Percentiles rank a stretch among this genome's conserved stretches.
These are phyloP conservation scores for Trichophyton equinum DNA, from an alignment of 2,329 filamentous ascomycete species.

Conservation along the genomic window DNA sequence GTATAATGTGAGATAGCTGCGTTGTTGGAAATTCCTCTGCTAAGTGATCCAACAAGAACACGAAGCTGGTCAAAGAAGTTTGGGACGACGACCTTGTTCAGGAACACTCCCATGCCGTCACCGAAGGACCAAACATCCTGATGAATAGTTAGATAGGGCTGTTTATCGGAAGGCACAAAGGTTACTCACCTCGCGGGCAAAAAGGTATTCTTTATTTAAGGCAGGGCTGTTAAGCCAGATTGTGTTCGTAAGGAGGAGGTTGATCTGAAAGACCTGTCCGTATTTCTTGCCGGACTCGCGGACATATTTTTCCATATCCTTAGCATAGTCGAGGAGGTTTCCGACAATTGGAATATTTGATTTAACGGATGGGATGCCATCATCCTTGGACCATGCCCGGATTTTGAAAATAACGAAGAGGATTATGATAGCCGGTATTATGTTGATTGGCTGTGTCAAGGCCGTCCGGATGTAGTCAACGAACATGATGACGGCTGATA, in stretches of 20 bases:
- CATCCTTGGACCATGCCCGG: constrained; percentile 3
- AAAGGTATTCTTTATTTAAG: constrained; percentile 12
- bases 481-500: not conserved
- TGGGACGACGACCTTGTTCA: constrained; percentile 13
- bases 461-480: constrained; percentile 4
- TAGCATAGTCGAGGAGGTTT: constrained; percentile 10
- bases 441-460: constrained; percentile 2
- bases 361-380: constrained; percentile 9
- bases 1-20: constrained; percentile 12
- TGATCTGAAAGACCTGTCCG: constrained; percentile 11
- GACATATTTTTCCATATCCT: constrained; percentile 10
- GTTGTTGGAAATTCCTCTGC: constrained; percentile 11
- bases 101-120: constrained; percentile 14
- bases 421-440: constrained; percentile 2
- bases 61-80: constrained; percentile 13
- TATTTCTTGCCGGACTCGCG: constrained; percentile 7
- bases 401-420: not conserved
- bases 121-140: constrained; percentile 14
- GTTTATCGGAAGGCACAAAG: not conserved
- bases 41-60: constrained; percentile 11
- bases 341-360: constrained; percentile 10
- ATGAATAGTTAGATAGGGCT: not conserved
- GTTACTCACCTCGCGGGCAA: constrained; percentile 9
- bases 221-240: constrained; percentile 10
- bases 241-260: constrained; percentile 10